phyloP scores from a whole-genome alignment of 2,329 filamentous ascomycete species.

The Alternaria angustiovoidea region DNA sequence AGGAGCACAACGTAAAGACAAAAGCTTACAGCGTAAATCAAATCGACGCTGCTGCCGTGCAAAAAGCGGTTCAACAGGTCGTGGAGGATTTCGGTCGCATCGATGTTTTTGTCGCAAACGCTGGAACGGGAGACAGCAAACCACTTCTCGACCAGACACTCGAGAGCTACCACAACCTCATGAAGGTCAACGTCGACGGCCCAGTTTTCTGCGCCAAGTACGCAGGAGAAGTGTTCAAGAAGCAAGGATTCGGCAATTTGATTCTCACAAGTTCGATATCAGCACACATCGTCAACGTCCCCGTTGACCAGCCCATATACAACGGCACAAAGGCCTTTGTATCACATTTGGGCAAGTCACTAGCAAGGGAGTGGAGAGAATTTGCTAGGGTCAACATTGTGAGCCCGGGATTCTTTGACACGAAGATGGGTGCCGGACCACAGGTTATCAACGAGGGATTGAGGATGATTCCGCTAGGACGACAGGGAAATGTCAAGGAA shows the following conservation, averaged over 20 bases:
- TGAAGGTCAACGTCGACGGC: conserved; percentile 75
- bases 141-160: conserved; percentile 64
- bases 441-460: conserved; percentile 70
- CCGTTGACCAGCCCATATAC: conserved; percentile 64
- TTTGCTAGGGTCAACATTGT: conserved; percentile 72
- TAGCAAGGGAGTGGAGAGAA: conserved; percentile 72
- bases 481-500: conserved; percentile 75
- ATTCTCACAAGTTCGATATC: conserved; percentile 75
- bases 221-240: conserved; percentile 53
- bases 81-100: conserved; percentile 73
- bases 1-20: conserved; percentile 66
- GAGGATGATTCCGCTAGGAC: conserved; percentile 78
- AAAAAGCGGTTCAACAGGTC: conserved; percentile 66
- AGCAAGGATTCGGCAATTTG: conserved; percentile 62
- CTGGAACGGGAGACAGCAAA: conserved; percentile 66
- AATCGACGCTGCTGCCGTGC: conserved; percentile 61
- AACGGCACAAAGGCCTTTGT: conserved; percentile 66
- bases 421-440: conserved; percentile 68
- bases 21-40: conserved; percentile 71
- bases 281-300: conserved; percentile 82
- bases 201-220: conserved; percentile 55
- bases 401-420: conserved; percentile 72
- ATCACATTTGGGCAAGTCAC: conserved; percentile 66
- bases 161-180: conserved; percentile 70
- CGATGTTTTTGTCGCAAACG: conserved; percentile 72